A percentile compares a stretch with the other conserved stretches of the same genome.
Conservation (phyloP, 352 stramenopile genomes). For the Globisporangium cylindrosporum region DNA sequence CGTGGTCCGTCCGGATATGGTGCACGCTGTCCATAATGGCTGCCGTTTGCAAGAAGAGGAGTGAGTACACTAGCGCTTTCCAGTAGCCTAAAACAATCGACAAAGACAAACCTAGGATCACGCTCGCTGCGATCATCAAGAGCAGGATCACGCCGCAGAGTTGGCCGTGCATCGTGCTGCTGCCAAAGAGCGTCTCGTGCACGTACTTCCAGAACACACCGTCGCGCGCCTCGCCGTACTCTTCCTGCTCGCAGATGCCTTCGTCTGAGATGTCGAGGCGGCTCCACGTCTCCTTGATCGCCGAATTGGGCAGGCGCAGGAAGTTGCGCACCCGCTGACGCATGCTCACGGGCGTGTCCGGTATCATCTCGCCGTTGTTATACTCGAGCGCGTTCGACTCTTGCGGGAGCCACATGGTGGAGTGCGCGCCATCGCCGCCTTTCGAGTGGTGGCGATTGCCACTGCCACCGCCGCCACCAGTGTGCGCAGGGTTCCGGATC, state of each 20-base stretch:
- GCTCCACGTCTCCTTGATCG: slow-evolving; percentile 35
- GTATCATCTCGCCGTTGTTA: slow-evolving; percentile 13
- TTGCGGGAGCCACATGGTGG: slow-evolving; percentile 18
- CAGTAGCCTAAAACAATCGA: neutral
- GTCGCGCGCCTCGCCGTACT: slow-evolving; percentile 31
- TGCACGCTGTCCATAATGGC: slow-evolving; percentile 71
- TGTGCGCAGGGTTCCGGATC: slow-evolving; percentile 13
- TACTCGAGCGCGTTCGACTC: slow-evolving; percentile 23
- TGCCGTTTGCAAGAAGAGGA: slow-evolving; percentile 10
- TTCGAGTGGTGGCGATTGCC: neutral
- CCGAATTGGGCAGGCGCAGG: slow-evolving; percentile 26
- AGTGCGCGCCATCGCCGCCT: neutral
- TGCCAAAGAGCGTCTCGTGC: slow-evolving; percentile 71
- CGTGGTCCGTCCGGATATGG: slow-evolving; percentile 41
- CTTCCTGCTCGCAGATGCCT: slow-evolving; percentile 30
- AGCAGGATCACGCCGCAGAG: slow-evolving; percentile 55
- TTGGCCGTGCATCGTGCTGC: slow-evolving; percentile 54
- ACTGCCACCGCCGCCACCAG: neutral
- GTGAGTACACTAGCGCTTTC: neutral
- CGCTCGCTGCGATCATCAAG: slow-evolving; percentile 70
- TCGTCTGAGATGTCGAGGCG: slow-evolving; percentile 33
- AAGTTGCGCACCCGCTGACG: slow-evolving; percentile 24
- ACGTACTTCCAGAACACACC: slow-evolving; percentile 49
- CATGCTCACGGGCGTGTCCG: slow-evolving; percentile 15
- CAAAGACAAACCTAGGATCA: slow-evolving; percentile 46